These are phyloP conservation scores for Zopfia rhizophila DNA, from an alignment of 2,329 filamentous ascomycete genomes.

Conservation along the genomic window DNA sequence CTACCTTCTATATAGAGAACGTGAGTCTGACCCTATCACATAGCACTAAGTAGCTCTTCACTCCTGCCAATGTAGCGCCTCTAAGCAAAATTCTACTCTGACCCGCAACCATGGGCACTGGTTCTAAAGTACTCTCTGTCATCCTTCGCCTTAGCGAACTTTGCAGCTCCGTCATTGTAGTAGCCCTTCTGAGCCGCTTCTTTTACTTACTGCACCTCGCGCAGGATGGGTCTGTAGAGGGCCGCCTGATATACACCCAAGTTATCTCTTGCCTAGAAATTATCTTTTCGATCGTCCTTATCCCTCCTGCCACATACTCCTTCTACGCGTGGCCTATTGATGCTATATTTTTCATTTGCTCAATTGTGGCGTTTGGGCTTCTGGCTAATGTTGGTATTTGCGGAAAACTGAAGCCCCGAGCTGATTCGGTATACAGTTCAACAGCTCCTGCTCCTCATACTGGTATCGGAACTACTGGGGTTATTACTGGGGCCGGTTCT, in stretches of 20 bases:
- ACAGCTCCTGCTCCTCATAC: constrained; percentile 17
- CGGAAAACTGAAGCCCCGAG: constrained; percentile 1
- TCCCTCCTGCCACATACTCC: constrained; percentile 17
- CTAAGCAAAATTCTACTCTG: too few relatives aligned
- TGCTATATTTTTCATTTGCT: constrained; percentile 19
- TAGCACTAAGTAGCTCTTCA: too few relatives aligned
- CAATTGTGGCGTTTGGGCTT: constrained; percentile 22
- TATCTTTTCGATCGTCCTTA: constrained; percentile 14
- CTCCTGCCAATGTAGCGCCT: too few relatives aligned
- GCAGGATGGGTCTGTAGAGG: constrained; percentile 3
- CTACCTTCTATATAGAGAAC: too few relatives aligned
- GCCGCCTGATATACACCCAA: constrained; percentile 19
- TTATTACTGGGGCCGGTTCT: constrained; percentile 24
- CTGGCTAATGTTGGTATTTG: constrained; percentile 15
- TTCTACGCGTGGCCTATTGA: constrained; percentile 22
- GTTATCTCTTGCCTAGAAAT: constrained; percentile 20
- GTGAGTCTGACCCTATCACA: too few relatives aligned
- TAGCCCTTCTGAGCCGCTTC: constrained; percentile 21
- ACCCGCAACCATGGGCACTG: constrained; percentile 18
- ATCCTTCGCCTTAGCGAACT: constrained; percentile 18
- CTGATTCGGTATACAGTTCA: constrained; percentile 17
- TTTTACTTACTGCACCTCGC: constrained; percentile 17
- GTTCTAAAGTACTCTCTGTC: constrained; percentile 16
- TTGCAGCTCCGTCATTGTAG: constrained; percentile 17
- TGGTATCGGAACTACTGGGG: constrained; percentile 25